A percentile compares a stretch with the other conserved stretches of the same genome.
Conservation (phyloP, 2,329 filamentous ascomycete genomes). For the Colletotrichum sublineola region DNA sequence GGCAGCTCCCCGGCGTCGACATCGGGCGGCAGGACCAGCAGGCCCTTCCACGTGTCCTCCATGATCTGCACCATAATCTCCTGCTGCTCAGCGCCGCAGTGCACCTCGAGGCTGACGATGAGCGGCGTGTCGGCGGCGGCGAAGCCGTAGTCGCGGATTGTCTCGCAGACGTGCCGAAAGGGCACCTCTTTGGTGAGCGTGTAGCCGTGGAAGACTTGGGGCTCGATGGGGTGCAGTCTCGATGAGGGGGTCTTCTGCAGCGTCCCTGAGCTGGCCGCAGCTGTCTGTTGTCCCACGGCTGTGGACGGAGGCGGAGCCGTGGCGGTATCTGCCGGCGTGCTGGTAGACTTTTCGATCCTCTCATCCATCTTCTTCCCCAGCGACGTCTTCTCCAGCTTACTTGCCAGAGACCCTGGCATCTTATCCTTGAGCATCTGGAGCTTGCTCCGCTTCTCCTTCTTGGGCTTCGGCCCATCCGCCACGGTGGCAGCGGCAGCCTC, state of each 20-base stretch:
- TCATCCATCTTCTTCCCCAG: slow-evolving; percentile 59
- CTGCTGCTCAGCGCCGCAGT: slow-evolving; percentile 85
- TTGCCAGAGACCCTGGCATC: slow-evolving; percentile 58
- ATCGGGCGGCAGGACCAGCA: slow-evolving; percentile 72
- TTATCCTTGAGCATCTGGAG: slow-evolving; percentile 75
- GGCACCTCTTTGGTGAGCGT: slow-evolving; percentile 90
- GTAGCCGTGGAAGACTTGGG: slow-evolving; percentile 86
- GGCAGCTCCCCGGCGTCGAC: slow-evolving; percentile 68
- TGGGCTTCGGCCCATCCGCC: slow-evolving; percentile 13
- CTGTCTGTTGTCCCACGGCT: neutral
- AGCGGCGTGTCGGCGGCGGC: slow-evolving; percentile 81
- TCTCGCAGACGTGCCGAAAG: slow-evolving; percentile 86
- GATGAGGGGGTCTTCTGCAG: slow-evolving; percentile 39
- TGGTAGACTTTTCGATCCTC: slow-evolving; percentile 49
- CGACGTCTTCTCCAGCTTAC: slow-evolving; percentile 63
- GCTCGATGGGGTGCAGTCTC: slow-evolving; percentile 66
- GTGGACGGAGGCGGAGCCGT: slow-evolving; percentile 7
- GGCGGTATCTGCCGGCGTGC: slow-evolving; percentile 36
- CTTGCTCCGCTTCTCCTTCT: slow-evolving; percentile 65
- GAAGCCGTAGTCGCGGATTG: slow-evolving; percentile 86
- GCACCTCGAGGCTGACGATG: slow-evolving; percentile 95
- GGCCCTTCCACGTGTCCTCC: slow-evolving; percentile 82
- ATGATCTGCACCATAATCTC: slow-evolving; percentile 94
- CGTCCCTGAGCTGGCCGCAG: neutral
- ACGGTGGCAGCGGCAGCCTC: slow-evolving; percentile 43